Base-by-base conservation (phyloP, 345 rosid genomes). In the Fremontodendron californicum region DNA sequence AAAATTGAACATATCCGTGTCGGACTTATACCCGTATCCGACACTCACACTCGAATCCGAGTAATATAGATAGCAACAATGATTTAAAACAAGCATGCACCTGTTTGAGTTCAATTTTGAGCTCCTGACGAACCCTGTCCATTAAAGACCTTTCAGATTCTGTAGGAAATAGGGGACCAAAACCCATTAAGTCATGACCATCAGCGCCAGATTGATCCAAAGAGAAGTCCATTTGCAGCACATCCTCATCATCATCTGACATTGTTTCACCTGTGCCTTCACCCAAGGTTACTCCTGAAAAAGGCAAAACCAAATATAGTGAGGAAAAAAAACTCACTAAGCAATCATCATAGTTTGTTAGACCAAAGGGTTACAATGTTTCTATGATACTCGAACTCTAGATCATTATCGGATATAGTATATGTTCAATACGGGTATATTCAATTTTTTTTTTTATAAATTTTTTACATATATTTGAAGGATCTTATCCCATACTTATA, bases 231-330 rank as follows among this genome's bases (percentile, higher is more conserved):
- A 91, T 90, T 27, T 81, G 95, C 74, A 91, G 78, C 18, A 91
- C 98, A 37, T 94, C 98, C 75, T 94, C n/a, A n/a, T n/a, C 99
- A 52, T 95, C 99, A 42, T 95, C 99, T 3, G 99, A 93, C 98
- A 95, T 95, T 5, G 97, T 93, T 16, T 98, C 96, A 9, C 96
- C 97, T 0, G 89, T 87, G 15, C 99, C 98, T 86, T 95, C 99
- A 12, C 94, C 92, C 71, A 92, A 81, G 27, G 84, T 85, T 13
- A 81, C 88, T 81, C 99, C 98, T 95, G 81, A 75, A 29, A 23
- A 0, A 67, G 9, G 37, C 13, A 10, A 45, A 10, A 45, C 13
- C 13, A 0, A 45, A 45, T 45, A 8, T 43, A 45, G 12, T 8
- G 0, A 7, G 43, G 2, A 0, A 40, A 0, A 6, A 58, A 21